Percentiles rank a stretch among this genome's conserved stretches.
Conservation (phyloP, 768 basidiomycete species). For the Dentipellis sp. region DNA sequence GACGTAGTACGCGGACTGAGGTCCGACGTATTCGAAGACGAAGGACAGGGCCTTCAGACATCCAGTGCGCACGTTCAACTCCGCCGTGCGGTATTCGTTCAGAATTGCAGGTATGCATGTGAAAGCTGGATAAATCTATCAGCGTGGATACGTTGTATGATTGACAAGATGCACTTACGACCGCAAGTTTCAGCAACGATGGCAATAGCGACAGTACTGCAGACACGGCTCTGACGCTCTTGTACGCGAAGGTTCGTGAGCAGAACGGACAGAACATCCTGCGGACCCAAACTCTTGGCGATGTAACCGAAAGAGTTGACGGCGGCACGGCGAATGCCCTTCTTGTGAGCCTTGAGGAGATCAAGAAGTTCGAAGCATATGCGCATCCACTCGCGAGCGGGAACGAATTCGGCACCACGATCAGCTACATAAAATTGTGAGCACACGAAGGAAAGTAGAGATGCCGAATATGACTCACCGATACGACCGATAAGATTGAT, state of each 20-base stretch:
- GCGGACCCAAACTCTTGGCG: slow-evolving; percentile 97
- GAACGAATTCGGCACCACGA: slow-evolving; percentile 97
- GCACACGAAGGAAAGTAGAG: not conserved
- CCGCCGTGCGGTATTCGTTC: slow-evolving; percentile 97
- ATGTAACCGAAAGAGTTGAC: slow-evolving; percentile 99
- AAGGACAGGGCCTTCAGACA: slow-evolving; percentile 98
- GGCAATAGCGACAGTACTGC: slow-evolving; percentile 96
- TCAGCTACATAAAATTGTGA: slow-evolving; percentile 48
- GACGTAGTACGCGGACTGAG: slow-evolving; percentile 92
- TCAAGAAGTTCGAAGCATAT: slow-evolving; percentile 98
- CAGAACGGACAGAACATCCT: slow-evolving; percentile 93
- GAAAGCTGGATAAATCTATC: slow-evolving; percentile 48
- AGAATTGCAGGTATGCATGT: slow-evolving; percentile 98
- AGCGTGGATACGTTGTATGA: not conserved
- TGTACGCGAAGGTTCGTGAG: slow-evolving; percentile 96
- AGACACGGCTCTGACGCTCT: slow-evolving; percentile 97
- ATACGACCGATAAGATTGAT: slow-evolving; percentile 99
- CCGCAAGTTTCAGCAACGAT: slow-evolving; percentile 94
- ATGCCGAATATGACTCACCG: slow-evolving; percentile 26
- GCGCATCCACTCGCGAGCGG: slow-evolving; percentile 99
- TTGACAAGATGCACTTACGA: slow-evolving; percentile 25
- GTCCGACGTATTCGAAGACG: slow-evolving; percentile 98
- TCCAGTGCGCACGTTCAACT: slow-evolving; percentile 96
- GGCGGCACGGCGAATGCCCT: slow-evolving; percentile 95
- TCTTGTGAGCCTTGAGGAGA: slow-evolving; percentile 97